A percentile compares a stretch with the other conserved stretches of the same genome.
Conservation (phyloP, 2,329 filamentous ascomycete species). For the Chrysoporthe puriensis region DNA sequence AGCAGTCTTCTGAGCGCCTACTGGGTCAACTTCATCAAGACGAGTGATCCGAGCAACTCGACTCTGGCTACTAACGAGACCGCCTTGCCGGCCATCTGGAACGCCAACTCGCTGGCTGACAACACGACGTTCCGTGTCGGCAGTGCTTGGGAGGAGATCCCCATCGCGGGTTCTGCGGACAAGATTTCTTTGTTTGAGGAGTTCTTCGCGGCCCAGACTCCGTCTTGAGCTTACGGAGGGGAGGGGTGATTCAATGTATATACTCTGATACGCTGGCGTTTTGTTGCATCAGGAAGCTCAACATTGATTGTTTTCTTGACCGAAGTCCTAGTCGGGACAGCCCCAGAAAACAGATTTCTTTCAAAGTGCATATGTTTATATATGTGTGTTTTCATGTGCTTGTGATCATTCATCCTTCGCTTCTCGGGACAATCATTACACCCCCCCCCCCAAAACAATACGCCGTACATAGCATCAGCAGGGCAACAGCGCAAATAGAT, state of each 20-base stretch:
- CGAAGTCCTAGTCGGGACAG: not conserved
- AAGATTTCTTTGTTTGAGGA: conserved; percentile 6
- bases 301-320: no score
- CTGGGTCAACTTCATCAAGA: conserved; percentile 28
- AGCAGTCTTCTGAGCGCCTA: conserved; percentile 31
- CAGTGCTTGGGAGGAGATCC: not conserved
- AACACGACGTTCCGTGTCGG: conserved; percentile 8
- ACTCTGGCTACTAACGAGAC: conserved; percentile 2
- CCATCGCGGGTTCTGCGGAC: not conserved
- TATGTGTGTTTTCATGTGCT: not conserved
- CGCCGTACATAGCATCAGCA: not conserved
- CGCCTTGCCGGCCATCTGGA: conserved; percentile 5
- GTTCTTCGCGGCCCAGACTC: conserved; percentile 1
- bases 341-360: not conserved
- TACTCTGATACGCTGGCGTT: not conserved
- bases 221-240: not conserved
- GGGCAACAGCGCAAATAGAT: no score
- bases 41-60: conserved; percentile 21
- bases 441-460: not conserved
- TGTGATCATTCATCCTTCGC: not conserved
- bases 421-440: not conserved
- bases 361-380: not conserved
- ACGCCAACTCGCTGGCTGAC: not conserved
- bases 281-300: no score
- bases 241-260: not conserved